Evolutionary conservation across 306 rosid genomes (phyloP).

Genomic region (Vigna reflexopilosa): DNA sequence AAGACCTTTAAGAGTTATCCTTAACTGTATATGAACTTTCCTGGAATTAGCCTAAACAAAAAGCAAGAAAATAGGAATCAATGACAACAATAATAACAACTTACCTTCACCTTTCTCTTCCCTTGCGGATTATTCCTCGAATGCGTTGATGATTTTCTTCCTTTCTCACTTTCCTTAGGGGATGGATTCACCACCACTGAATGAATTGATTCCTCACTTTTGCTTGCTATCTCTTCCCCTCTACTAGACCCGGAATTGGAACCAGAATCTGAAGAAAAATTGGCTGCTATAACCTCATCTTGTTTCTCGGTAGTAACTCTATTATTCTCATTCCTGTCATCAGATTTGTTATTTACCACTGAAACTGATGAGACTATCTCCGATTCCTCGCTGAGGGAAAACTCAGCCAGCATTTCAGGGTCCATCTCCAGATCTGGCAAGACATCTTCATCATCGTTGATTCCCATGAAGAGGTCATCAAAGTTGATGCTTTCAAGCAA

Average conservation of each 20-base stretch:
- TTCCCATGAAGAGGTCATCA: constrained; percentile 73
- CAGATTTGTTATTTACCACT: constrained; percentile 37
- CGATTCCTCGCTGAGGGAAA: constrained; percentile 70
- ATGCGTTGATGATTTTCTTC: constrained; percentile 60
- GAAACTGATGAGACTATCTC: constrained; percentile 55
- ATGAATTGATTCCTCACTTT: constrained; percentile 47
- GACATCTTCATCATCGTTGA: constrained; percentile 69
- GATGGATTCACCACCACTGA: constrained; percentile 30
- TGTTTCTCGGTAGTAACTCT: not conserved
- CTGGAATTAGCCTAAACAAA: constrained; percentile 17
- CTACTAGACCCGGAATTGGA: constrained; percentile 37
- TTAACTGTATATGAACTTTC: constrained; percentile 37
- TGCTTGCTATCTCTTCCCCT: constrained; percentile 65
- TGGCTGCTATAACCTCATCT: constrained; percentile 49
- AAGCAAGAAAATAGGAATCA: not conserved
- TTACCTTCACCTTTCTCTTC: constrained; percentile 86
- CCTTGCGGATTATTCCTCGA: constrained; percentile 71
- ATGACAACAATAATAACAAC: not conserved
- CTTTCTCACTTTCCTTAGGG: constrained; percentile 51
- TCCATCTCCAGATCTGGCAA: constrained; percentile 94
- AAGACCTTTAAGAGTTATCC: not conserved
- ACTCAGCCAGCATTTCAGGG: constrained; percentile 72
- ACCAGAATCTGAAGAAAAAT: constrained; percentile 54
- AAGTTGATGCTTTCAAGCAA: constrained; percentile 78
- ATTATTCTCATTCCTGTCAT: not conserved